Evolutionary conservation across 1,284 basidiomycete genomes (phyloP).

Genomic region (Rhodotorula sp.): DNA sequence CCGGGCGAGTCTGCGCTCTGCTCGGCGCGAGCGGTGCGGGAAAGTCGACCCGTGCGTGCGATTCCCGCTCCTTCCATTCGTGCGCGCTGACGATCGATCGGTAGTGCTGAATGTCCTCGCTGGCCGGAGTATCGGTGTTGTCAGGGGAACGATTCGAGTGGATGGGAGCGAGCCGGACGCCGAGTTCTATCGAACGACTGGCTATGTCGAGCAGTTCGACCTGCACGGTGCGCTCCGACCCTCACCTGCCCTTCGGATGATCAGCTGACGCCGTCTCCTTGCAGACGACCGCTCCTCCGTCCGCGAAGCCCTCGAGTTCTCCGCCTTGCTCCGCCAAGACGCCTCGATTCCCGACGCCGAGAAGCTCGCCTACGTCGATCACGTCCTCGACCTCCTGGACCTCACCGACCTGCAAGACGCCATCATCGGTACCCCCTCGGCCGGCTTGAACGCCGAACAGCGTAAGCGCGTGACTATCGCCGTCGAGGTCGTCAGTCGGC

Average conservation of each 20-base stretch:
- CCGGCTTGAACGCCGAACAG: slow-evolving; percentile 56
- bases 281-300: slow-evolving; percentile 59
- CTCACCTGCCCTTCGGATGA: neutral
- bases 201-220: slow-evolving; percentile 46
- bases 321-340: slow-evolving; percentile 60
- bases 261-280: slow-evolving; percentile 23
- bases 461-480: slow-evolving; percentile 61
- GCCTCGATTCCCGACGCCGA: slow-evolving; percentile 53
- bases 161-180: slow-evolving; percentile 55
- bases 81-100: neutral
- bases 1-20: slow-evolving; percentile 52
- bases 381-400: slow-evolving; percentile 56
- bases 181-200: slow-evolving; percentile 57
- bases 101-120: slow-evolving; percentile 58
- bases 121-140: slow-evolving; percentile 56
- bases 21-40: slow-evolving; percentile 48
- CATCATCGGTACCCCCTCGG: slow-evolving; percentile 53
- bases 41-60: slow-evolving; percentile 39
- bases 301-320: slow-evolving; percentile 59
- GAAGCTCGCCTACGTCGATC: slow-evolving; percentile 56
- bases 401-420: slow-evolving; percentile 55
- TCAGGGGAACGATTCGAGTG: slow-evolving; percentile 53
- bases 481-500: slow-evolving; percentile 58
- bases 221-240: slow-evolving; percentile 31
- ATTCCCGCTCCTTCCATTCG: rapidly evolving